Percentiles rank a stretch among this genome's conserved stretches.
Conservation (phyloP, 805 yeast species). For the Saccharomycopsis synnaedendra region DNA sequence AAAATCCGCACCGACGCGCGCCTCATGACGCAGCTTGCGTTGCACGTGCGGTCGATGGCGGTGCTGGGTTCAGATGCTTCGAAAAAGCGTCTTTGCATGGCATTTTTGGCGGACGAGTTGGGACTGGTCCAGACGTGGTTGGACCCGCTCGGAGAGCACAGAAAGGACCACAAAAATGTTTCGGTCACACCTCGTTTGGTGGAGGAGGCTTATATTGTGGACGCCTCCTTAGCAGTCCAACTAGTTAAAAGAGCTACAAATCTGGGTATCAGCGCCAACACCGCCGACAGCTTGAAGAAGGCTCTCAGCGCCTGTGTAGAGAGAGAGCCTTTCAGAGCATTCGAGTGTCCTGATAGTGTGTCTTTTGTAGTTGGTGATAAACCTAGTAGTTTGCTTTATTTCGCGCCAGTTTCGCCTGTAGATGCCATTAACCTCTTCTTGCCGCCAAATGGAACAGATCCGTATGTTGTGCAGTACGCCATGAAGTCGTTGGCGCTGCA, state of each 20-base stretch:
- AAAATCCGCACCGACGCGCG: slow-evolving; percentile 59
- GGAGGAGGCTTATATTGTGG: slow-evolving; percentile 21
- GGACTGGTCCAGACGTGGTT: slow-evolving; percentile 69
- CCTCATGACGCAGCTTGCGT: slow-evolving; percentile 42
- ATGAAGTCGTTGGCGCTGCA: slow-evolving; percentile 83
- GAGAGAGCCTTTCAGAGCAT: slow-evolving; percentile 47
- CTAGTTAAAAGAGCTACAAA: slow-evolving; percentile 44
- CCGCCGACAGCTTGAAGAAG: slow-evolving; percentile 9
- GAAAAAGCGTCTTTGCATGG: slow-evolving; percentile 44
- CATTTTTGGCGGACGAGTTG: slow-evolving; percentile 69
- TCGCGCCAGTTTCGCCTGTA: slow-evolving; percentile 72
- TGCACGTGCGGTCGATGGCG: slow-evolving; percentile 20
- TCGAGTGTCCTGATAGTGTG: slow-evolving; percentile 47
- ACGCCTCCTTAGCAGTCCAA: slow-evolving; percentile 65
- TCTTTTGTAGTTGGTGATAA: not conserved
- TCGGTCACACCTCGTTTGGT: no score
- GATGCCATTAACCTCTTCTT: slow-evolving; percentile 76
- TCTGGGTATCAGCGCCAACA: slow-evolving; percentile 19
- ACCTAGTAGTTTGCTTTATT: slow-evolving; percentile 35
- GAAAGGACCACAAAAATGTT: slow-evolving; percentile 27
- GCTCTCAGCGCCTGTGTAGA: slow-evolving; percentile 34
- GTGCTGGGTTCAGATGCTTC: slow-evolving; percentile 21
- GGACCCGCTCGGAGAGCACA: slow-evolving; percentile 51
- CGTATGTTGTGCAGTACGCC: slow-evolving; percentile 71
- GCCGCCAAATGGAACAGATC: slow-evolving; percentile 51